Conservation (phyloP, 225 moss, liverwort and hornwort genomes). For the Bryum argenteum region DNA sequence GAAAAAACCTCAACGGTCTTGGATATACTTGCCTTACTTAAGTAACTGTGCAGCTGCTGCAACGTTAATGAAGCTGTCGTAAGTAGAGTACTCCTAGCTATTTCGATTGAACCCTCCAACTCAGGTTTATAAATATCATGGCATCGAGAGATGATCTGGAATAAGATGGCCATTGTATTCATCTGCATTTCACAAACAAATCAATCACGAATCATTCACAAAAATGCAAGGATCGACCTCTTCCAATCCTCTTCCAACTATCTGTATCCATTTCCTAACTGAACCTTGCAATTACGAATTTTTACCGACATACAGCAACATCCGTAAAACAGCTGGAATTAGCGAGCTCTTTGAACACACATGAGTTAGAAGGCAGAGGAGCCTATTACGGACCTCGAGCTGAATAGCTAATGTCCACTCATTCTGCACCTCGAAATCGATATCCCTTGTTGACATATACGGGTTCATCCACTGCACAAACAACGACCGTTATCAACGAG, state of each 20-base stretch:
- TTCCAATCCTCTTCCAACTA: background rate
- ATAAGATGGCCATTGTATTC: conserved; percentile 81
- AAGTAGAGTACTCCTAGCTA: conserved; percentile 54
- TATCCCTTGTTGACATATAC: conserved; percentile 46
- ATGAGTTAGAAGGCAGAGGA: background rate
- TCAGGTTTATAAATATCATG: conserved; percentile 56
- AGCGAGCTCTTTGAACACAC: background rate
- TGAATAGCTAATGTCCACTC: conserved; percentile 83
- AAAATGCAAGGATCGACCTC: background rate
- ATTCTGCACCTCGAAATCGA: conserved; percentile 66
- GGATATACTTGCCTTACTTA: conserved; percentile 47
- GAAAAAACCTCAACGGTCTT: conserved; percentile 3
- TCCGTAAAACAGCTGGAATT: conserved; percentile 12
- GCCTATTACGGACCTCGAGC: conserved; percentile 70
- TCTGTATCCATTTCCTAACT: background rate
- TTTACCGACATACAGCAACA: background rate
- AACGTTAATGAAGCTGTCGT: conserved; percentile 67
- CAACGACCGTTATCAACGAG: background rate
- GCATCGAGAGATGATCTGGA: conserved; percentile 77
- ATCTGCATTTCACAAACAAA: conserved; percentile 56
- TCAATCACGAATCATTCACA: conserved; percentile 12
- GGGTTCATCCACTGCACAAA: conserved; percentile 95
- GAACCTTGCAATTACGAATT: background rate
- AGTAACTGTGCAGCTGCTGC: conserved; percentile 53
- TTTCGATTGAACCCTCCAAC: conserved; percentile 52